A percentile compares a stretch with the other conserved stretches of the same genome.
Conservation (phyloP, 140 eudicot genomes). For the Anethum foeniculum region DNA sequence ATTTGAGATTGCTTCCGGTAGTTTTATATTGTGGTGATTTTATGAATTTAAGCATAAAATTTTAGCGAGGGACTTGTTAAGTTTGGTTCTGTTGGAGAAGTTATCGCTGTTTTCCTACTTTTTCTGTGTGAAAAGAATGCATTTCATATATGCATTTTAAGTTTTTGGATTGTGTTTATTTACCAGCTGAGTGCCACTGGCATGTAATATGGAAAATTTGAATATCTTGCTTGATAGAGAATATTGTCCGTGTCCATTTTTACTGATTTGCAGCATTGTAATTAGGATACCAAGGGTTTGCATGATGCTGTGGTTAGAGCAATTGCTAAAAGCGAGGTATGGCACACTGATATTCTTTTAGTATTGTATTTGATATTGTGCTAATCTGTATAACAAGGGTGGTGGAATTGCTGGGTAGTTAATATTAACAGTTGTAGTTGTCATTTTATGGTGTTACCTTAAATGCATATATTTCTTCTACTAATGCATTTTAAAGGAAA, state of each 20-base stretch:
- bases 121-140: neutral
- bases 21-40: neutral
- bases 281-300: conserved; percentile 71
- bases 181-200: neutral
- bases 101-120: neutral
- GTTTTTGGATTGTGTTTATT: neutral
- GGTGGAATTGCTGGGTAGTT: neutral
- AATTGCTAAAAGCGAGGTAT: conserved; percentile 75
- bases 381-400: neutral
- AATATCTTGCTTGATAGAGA: neutral
- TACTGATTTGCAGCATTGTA: conserved; percentile 45
- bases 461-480: too few relatives aligned
- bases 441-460: neutral
- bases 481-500: neutral
- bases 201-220: neutral
- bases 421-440: neutral
- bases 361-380: neutral
- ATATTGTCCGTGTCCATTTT: conserved; percentile 12
- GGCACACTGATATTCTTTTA: neutral
- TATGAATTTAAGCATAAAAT: neutral
- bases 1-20: neutral
- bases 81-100: neutral
- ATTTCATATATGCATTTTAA: neutral
- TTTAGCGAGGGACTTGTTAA: neutral
- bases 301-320: conserved; percentile 60